Evolutionary conservation across 345 rosid genomes (phyloP).

Genomic region (Salix udensis): DNA sequence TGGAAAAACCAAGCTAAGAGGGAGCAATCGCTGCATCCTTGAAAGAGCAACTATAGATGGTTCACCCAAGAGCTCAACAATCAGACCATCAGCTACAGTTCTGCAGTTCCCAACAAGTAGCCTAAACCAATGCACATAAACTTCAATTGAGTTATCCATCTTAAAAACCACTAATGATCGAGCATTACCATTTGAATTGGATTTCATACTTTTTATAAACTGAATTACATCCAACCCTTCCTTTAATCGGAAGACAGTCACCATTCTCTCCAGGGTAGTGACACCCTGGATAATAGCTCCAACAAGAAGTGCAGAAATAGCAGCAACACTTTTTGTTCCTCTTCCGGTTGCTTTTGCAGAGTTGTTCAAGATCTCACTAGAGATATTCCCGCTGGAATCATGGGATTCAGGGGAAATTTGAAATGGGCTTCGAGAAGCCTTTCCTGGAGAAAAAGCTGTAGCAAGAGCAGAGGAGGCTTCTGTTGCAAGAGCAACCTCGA

Average conservation of each 20-base stretch:
- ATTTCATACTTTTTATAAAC: conserved; percentile 61
- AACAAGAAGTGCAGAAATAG: conserved; percentile 78
- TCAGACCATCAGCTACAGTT: conserved; percentile 78
- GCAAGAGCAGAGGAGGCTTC: conserved; percentile 83
- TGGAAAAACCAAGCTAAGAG: conserved; percentile 80
- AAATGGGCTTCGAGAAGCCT: conserved; percentile 77
- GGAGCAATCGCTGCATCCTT: conserved; percentile 91
- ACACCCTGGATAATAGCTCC: conserved; percentile 88
- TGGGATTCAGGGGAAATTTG: conserved; percentile 69
- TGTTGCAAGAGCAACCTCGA: conserved; percentile 94
- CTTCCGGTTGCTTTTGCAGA: conserved; percentile 47
- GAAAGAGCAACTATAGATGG: conserved; percentile 79
- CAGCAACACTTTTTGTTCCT: conserved; percentile 64
- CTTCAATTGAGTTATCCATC: conserved; percentile 64
- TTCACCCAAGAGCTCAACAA: conserved; percentile 89
- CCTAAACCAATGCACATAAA: conserved; percentile 87
- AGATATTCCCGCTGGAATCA: conserved; percentile 47
- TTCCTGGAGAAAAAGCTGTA: conserved; percentile 57
- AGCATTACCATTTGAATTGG: conserved; percentile 79
- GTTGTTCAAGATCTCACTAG: conserved; percentile 45
- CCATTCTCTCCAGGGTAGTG: conserved; percentile 90
- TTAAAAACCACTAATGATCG: conserved; percentile 58
- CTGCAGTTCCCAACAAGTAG: conserved; percentile 83
- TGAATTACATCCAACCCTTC: conserved; percentile 86
- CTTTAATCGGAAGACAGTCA: conserved; percentile 71